Evolutionary conservation across 2,329 filamentous ascomycete genomes (phyloP).

Genomic region (Fusarium camptoceras): DNA sequence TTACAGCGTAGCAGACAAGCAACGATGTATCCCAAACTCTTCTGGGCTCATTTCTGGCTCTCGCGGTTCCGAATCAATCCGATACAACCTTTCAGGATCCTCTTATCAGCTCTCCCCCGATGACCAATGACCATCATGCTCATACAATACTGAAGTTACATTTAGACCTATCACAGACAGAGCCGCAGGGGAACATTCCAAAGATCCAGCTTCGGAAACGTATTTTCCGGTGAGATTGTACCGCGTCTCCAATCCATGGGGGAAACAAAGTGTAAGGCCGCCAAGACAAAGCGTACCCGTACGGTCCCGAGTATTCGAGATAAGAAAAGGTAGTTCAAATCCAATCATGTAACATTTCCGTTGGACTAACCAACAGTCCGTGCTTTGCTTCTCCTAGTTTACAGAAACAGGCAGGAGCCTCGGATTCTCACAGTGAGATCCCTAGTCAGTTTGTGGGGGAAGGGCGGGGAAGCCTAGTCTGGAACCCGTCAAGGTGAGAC

Average conservation of each 20-base stretch:
- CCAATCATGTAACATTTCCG: background rate
- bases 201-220: background rate
- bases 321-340: background rate
- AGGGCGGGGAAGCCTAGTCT: background rate
- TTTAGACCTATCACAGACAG: background rate
- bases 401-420: background rate
- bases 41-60: background rate
- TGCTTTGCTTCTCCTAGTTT: background rate
- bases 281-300: slow-evolving; percentile 14
- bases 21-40: background rate
- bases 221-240: background rate
- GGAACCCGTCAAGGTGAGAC: background rate
- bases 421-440: slow-evolving; percentile 21
- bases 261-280: background rate
- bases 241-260: background rate
- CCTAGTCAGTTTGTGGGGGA: background rate
- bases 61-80: background rate
- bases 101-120: background rate
- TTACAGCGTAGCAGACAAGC: background rate
- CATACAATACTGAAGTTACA: background rate
- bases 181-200: background rate
- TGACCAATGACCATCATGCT: background rate
- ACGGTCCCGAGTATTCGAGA: background rate
- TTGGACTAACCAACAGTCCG: background rate
- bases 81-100: background rate